Conservation (phyloP, 768 basidiomycete genomes). For the Cytidiella melzeri region DNA sequence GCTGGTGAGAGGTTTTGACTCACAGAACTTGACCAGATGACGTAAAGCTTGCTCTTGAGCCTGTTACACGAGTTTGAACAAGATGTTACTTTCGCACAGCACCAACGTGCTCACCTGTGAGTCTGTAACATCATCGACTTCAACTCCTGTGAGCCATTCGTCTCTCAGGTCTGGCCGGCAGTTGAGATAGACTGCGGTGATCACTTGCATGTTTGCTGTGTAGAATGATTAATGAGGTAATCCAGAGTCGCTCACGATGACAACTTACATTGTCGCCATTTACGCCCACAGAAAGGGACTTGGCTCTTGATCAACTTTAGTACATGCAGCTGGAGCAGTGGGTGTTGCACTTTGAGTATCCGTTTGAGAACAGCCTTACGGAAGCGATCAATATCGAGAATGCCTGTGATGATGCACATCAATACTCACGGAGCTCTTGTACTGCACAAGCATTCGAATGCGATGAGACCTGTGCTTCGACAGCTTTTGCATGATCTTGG, state of each 20-base stretch:
- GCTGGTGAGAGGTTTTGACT: constrained; percentile 25
- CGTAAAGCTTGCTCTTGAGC: constrained; percentile 94
- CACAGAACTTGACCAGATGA: constrained; percentile 92
- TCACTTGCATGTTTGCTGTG: constrained; percentile 98
- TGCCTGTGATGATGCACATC: neutral
- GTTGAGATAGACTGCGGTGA: constrained; percentile 96
- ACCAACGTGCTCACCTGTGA: constrained; percentile 56
- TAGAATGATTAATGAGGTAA: constrained; percentile 5
- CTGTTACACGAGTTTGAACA: constrained; percentile 33
- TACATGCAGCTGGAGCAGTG: constrained; percentile 88
- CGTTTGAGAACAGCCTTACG: constrained; percentile 91
- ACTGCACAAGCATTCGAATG: constrained; percentile 94
- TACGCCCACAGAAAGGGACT: constrained; percentile 95
- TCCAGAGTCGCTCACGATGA: neutral
- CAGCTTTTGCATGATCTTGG: constrained; percentile 96
- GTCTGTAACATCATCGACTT: constrained; percentile 88
- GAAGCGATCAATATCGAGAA: constrained; percentile 1
- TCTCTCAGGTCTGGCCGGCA: constrained; percentile 95
- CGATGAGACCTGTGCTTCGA: constrained; percentile 93
- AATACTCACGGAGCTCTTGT: constrained; percentile 86
- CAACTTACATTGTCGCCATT: constrained; percentile 89
- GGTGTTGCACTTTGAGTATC: constrained; percentile 89
- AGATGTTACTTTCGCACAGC: neutral
- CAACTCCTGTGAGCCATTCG: constrained; percentile 93
- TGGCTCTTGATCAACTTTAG: constrained; percentile 98